Evolutionary conservation across 106 monocot species (phyloP), one percentile per base, ranked within the genome.

Genomic region (Dendrobium nobile): DNA sequence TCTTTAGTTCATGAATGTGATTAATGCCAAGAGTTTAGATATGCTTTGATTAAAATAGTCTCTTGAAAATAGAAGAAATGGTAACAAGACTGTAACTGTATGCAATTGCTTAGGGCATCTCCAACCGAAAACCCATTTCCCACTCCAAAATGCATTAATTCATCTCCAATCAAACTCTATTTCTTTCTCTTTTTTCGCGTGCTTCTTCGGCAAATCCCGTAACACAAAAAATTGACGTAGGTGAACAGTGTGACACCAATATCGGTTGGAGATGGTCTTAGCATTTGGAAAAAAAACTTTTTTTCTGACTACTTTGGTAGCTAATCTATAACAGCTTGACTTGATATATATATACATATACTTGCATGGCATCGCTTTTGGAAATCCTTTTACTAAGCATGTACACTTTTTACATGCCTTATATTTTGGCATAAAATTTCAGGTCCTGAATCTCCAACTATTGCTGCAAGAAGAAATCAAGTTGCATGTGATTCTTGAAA

Each of bases 401-500:
- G 27, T 67, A 26, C 22, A 27, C 27, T 67, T 67, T 9, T 67
- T 67, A 27, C 27, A 33, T 33, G 11, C 33, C 28, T 70, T 13
- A 70, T 70, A 22, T 41, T 83, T 64, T 47, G n/a, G 27, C 9
- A 47, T 77, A 70, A 11, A 79, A 1, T 85, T 85, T 75, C 88
- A 95, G 95, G 89, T 95, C 54, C 78, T 86, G 78, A 81, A 73
- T 78, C 88, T 95, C 5, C 78, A 88, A 86, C 26, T 76, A 72
- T 76, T 85, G 75, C 85, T 95, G 22, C 75, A 86, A 48, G 82
- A 89, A 68, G 91, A 95, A 79, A 85, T 86, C 77, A 81, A 85
- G 73, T 81, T 95, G 73, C 93, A 81, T 55, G 48, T 72, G 26
- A 73, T 91, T 72, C 89, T 95, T 85, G 89, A 95, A 84, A 91